phyloP scores from a whole-genome alignment of 371 early-diverging fungal genomes.

The Rhizopus sp. region DNA sequence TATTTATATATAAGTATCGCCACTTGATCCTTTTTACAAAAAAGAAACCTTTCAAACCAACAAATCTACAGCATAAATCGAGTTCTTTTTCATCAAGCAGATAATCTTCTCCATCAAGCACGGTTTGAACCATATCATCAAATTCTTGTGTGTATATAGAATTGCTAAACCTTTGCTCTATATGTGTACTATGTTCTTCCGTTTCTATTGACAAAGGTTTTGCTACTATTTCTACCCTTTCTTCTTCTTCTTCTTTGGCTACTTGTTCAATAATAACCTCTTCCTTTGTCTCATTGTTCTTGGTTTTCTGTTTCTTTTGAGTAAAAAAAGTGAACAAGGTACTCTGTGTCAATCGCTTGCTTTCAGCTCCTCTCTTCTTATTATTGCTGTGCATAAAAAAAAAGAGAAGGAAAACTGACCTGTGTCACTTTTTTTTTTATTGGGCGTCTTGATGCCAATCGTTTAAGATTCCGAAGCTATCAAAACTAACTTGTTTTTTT shows the following conservation, averaged over 20 bases:
- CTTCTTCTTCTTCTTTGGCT: background rate
- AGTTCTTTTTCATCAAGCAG: constrained; percentile 56
- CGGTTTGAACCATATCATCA: constrained; percentile 55
- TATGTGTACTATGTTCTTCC: background rate
- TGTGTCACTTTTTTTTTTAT: background rate
- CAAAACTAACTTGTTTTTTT: background rate
- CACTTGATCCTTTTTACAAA: background rate
- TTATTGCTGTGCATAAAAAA: background rate
- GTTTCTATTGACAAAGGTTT: background rate
- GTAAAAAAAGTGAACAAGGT: background rate
- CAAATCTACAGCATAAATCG: constrained; percentile 36
- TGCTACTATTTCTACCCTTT: background rate
- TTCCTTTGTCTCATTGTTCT: background rate
- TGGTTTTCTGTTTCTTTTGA: background rate
- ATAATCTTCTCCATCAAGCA: constrained; percentile 53
- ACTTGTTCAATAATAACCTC: background rate
- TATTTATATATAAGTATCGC: constrained; percentile 10
- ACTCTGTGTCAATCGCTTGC: background rate
- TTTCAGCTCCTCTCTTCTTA: constrained; percentile 1
- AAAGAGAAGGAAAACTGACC: background rate
- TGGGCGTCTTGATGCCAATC: too few species aligned
- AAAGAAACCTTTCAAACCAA: constrained; percentile 41
- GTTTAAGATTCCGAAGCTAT: background rate
- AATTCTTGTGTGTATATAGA: constrained; percentile 62
- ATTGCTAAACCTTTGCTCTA: constrained; percentile 10